Evolutionary conservation across 208 protist species (phyloP), one percentile per base, ranked within the genome.

Genomic region (Acanthamoeba healyi): DNA sequence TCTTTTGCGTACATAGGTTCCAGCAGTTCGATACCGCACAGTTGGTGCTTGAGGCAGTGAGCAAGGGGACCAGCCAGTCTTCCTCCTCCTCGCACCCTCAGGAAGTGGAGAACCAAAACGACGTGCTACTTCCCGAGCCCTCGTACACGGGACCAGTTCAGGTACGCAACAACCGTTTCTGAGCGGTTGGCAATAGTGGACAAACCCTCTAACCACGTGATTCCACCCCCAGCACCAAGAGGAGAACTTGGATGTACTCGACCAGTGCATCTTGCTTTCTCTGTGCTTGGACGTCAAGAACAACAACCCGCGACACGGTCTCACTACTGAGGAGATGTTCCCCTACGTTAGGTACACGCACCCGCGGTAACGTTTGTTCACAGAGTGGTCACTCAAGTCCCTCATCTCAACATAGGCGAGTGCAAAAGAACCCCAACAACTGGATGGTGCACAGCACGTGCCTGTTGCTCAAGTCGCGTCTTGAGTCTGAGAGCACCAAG

Each of bases 321-420:
- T 97, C 24, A 95, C 94, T 6, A 96, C 82, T 0, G 96, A 97
- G 72, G 96, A 97, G 63, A 97, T 97, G 96, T 58, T 95, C 15
- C 96, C 96, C 7, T 97, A 96, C 34, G 91, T 97, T 15, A 54
- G 61, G 65, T 74, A n/a, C n/a, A n/a, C 22, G 40, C 22, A 12
- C 72, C 12, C 22, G 22, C 72, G 22, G 22, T 51, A 81, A 81
- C 58, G 26, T 26, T 26, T 26, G 58, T 26, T 67, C 26, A 67
- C 58, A 26, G 24, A 26, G 58, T 67, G 24, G 26, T 67, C 26
- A 24, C 58, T 67, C 26, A 67, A 26, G 58, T 67, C 58, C 24
- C 24, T 26, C 58, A 26, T n/a, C n/a, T n/a, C 54, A 61, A 4
- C 54, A 19, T 29, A 81, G 70, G 38, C 72, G 95, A 58, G 93